Percentiles rank a stretch among this genome's conserved stretches.
These are phyloP conservation scores for Sphagnum tenellum DNA, from an alignment of 225 moss, liverwort and hornwort species.

Conservation along the genomic window DNA sequence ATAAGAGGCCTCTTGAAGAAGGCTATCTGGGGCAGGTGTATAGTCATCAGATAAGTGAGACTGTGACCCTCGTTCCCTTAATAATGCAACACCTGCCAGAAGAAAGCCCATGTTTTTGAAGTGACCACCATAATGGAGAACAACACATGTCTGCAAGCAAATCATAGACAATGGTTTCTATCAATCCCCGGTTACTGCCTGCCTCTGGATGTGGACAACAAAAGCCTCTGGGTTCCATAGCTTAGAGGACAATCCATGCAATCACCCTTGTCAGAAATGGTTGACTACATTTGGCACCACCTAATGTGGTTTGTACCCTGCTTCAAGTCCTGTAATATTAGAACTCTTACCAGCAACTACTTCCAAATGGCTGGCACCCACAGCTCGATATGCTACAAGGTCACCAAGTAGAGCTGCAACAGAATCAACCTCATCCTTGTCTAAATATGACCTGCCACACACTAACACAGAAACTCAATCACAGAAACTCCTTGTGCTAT, in stretches of 20 bases:
- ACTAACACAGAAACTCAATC: too few relatives aligned
- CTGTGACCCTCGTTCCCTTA: slow-evolving; percentile 32
- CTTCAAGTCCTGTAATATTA: background rate
- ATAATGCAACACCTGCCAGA: slow-evolving; percentile 54
- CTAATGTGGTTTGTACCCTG: background rate
- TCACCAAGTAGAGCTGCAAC: slow-evolving; percentile 74
- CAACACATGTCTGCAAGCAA: too few relatives aligned
- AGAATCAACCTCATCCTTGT: slow-evolving; percentile 74
- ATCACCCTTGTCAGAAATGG: too few relatives aligned
- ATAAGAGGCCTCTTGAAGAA: slow-evolving; percentile 47
- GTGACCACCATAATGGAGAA: too few relatives aligned
- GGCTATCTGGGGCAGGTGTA: slow-evolving; percentile 28
- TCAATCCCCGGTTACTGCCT: too few relatives aligned
- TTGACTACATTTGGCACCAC: too few relatives aligned
- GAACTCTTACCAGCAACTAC: slow-evolving; percentile 50
- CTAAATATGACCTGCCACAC: slow-evolving; percentile 2
- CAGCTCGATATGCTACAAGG: slow-evolving; percentile 76
- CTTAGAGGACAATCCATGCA: too few relatives aligned
- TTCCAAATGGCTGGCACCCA: slow-evolving; percentile 79
- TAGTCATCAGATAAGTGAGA: slow-evolving; percentile 14
- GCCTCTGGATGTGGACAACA: too few relatives aligned
- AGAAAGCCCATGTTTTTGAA: background rate
- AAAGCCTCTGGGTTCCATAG: too few relatives aligned
- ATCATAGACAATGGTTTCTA: too few relatives aligned
- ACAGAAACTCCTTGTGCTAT: too few relatives aligned